phyloP scores from a whole-genome alignment of 2,329 filamentous ascomycete genomes.

The Thielaviopsis ethacetica region DNA sequence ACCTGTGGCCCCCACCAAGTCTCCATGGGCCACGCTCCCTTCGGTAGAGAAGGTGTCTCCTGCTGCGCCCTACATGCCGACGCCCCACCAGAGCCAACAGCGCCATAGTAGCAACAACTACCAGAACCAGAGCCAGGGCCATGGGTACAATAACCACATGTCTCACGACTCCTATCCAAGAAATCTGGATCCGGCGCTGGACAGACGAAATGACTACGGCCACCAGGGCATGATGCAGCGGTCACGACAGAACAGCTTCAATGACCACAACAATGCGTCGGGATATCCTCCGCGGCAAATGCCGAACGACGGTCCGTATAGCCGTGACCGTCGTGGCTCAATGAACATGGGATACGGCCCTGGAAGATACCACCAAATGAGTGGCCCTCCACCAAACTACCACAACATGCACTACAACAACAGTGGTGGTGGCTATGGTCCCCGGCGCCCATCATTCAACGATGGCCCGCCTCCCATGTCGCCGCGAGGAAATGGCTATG shows the following conservation, averaged over 20 bases:
- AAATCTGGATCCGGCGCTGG: slow-evolving; percentile 3
- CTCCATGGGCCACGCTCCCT: slow-evolving; percentile 78
- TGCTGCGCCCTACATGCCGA: slow-evolving; percentile 22
- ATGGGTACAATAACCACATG: neutral
- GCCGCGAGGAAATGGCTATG: neutral
- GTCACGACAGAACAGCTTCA: slow-evolving; percentile 7
- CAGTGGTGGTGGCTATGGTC: neutral
- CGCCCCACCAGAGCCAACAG: slow-evolving; percentile 17
- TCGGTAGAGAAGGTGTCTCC: slow-evolving; percentile 71
- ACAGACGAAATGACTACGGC: slow-evolving; percentile 5
- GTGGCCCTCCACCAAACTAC: neutral
- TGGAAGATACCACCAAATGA: slow-evolving; percentile 6
- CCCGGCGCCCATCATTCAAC: slow-evolving; percentile 8
- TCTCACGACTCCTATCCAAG: slow-evolving; percentile 1
- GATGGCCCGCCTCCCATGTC: slow-evolving; percentile 5
- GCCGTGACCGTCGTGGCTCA: slow-evolving; percentile 7
- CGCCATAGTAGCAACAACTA: slow-evolving; percentile 16
- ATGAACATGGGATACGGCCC: slow-evolving; percentile 5
- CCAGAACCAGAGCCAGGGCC: slow-evolving; percentile 15
- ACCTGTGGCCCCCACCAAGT: slow-evolving; percentile 58
- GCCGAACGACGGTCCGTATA: slow-evolving; percentile 4
- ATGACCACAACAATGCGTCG: slow-evolving; percentile 7
- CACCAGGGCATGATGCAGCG: slow-evolving; percentile 3
- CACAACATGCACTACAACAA: slow-evolving; percentile 1
- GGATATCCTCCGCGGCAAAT: slow-evolving; percentile 8